phyloP scores from a whole-genome alignment of 208 protist species.

The Trypanosoma cruzi region DNA sequence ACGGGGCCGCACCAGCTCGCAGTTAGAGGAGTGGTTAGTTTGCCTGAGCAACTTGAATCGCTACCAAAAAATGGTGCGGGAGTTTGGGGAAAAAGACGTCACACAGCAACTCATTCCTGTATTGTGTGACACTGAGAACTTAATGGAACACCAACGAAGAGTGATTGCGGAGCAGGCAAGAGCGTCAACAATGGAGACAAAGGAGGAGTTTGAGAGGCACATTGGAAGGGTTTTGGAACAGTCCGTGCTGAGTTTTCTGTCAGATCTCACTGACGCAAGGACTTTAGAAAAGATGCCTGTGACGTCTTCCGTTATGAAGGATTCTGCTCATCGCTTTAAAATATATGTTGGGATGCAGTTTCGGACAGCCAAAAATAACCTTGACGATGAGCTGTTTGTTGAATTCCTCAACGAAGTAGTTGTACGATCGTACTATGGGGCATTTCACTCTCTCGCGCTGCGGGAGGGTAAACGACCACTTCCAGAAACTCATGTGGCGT shows the following conservation, averaged over 20 bases:
- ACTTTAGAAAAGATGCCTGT: too few relatives aligned
- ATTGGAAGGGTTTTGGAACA: constrained; percentile 1
- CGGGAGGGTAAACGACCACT: neutral
- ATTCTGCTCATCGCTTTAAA: neutral
- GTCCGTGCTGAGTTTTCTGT: constrained; percentile 13
- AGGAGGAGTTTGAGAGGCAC: constrained; percentile 8
- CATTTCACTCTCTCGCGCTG: constrained; percentile 3
- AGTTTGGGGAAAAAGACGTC: constrained; percentile 5
- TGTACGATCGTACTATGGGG: constrained; percentile 3
- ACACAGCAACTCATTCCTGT: neutral
- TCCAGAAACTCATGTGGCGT: constrained; percentile 1
- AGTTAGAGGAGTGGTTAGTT: constrained; percentile 19
- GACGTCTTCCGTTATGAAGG: neutral
- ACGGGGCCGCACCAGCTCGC: neutral
- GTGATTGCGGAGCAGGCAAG: constrained; percentile 17
- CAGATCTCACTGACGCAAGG: neutral
- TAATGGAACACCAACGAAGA: constrained; percentile 9
- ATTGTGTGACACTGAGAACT: neutral
- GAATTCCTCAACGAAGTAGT: constrained; percentile 17
- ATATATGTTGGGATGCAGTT: constrained; percentile 1
- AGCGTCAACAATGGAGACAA: neutral
- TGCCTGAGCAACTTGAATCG: constrained; percentile 10
- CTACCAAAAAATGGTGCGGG: constrained; percentile 8
- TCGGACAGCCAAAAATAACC: neutral
- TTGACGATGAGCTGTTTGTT: constrained; percentile 3